Conservation (phyloP, 495 filamentous ascomycete genomes). For the Penicillium robsamsonii region DNA sequence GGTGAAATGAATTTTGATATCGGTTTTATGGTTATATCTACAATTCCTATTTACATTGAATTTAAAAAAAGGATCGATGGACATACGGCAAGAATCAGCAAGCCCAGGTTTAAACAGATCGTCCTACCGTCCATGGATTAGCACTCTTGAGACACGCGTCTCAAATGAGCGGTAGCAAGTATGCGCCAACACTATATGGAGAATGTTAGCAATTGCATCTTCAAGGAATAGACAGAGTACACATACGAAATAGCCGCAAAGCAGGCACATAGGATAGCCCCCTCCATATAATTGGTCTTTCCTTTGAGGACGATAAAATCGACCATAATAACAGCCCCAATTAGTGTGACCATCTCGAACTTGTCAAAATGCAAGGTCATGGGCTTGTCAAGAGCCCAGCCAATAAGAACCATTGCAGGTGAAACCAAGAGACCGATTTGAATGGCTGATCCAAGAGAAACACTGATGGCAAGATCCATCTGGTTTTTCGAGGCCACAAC, state of each 20-base stretch:
- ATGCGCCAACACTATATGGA: conserved; percentile 2
- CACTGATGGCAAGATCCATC: conserved; percentile 27
- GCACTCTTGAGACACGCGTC: no score
- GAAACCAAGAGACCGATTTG: conserved; percentile 38
- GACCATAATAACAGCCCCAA: conserved; percentile 70
- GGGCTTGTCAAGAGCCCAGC: conserved; percentile 58
- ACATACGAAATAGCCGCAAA: conserved; percentile 21
- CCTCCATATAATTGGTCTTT: conserved; percentile 74
- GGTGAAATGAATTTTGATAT: background rate
- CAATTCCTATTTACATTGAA: conserved; percentile 1
- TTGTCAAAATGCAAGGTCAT: conserved; percentile 79
- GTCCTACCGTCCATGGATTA: no score
- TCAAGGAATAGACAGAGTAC: background rate
- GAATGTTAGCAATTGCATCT: background rate
- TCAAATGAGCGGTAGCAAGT: conserved; percentile 1
- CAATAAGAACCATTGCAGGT: conserved; percentile 61
- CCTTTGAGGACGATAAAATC: conserved; percentile 79
- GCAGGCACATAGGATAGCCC: conserved; percentile 62
- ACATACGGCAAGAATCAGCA: background rate
- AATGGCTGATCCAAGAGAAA: conserved; percentile 25
- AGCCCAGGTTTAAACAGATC: background rate
- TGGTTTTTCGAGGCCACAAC: conserved; percentile 25
- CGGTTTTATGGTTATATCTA: background rate
- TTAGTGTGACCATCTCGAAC: conserved; percentile 74
- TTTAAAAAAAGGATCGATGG: background rate